Evolutionary conservation across 371 early-diverging fungal genomes (phyloP), one percentile per base, ranked within the genome.

Genomic region (Haplosporangium sp.): DNA sequence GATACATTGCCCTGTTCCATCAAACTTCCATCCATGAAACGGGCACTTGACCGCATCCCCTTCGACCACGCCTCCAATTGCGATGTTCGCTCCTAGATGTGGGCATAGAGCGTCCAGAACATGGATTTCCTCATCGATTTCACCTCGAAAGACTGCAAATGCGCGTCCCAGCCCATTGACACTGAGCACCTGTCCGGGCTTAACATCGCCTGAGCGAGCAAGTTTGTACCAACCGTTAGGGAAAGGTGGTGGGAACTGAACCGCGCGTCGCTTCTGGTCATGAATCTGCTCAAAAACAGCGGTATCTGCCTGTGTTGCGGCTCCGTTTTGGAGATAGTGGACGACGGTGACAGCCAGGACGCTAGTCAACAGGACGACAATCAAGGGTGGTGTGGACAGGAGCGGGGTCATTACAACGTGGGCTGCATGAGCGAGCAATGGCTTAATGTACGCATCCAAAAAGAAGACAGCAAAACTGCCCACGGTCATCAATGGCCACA

Each of bases 181-280:
- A 29, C 43, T 77, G 61, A 77, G 57, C 11, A 77, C 72, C 52
- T 77, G 77, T 10, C 77, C 77, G 9, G 77, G 77, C 37, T 77
- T 77, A 6, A 77, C 77, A 8, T 77, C 77, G 1, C 54, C 64
- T 2, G 77, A 71, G 13, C 62, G 62, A 7, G 77, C 77, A n/a
- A 77, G 68, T 45, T 77, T 77, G 61, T 63, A 77, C 77, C 77
- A 77, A 36, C 77, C 77, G 36, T 77, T 77, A 5, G 77, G 77
- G 61, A 50, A 77, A 21, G 77, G 77, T 14, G 77, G 77, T 3
- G 77, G 77, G 64, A 77, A 77, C 12, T 67, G 55, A 6, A 14
- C 48, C 6, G 77, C 71, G 20, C 77, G 71, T 37, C 77, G 71
- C 38, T 71, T 77, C 42, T 77, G 77, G 36, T 77, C 77, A 29